Evolutionary conservation across 2,329 filamentous ascomycete genomes (phyloP), one percentile per base, ranked within the genome.

Genomic region (Xylariaceae sp.): DNA sequence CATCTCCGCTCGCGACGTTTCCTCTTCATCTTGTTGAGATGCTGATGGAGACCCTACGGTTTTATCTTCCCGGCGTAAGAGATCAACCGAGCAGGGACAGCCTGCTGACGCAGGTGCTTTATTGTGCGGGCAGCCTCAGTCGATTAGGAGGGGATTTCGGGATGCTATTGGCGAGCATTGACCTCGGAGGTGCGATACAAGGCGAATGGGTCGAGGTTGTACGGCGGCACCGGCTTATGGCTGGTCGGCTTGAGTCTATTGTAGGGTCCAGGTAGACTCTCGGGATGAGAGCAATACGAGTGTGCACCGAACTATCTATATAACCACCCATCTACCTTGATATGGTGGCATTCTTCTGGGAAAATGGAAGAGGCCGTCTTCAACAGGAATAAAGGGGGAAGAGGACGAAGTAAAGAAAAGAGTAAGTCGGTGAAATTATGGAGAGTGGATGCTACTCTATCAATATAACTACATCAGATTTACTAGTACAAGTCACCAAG

Each of bases 131-230:
- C 37, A 96, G 91, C 67, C 71, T 98, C 39, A 92, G 92, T 1
- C 79, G 93, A 37, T 71, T 97, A 0, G 93, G 93, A 2, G 91
- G 88, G 1, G 93, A 98, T 64, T 98, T 98, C 67, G 86, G 91
- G 45, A 79, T 95, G 71, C 80, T 96, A 54, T 75, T 97, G 47
- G 88, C 90, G 25, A 79, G 76, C 43, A 71, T 79, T 35, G 74
- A 63, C 49, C 61, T 55, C 56, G 72, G 59, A 14, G 63, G 64
- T 20, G 69, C 69, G 19, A 74, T 74, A 1, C 73, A 79, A 40
- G 71, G 77, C 50, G 83, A 95, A 66, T 96, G 91, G 91, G 86
- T 90, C 29, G 86, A 91, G 48, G 80, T 95, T 25, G 89, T 95
- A 65, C 88, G 86, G 66, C 87, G 92, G 55, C 92, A 96, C 69